Evolutionary conservation across 345 rosid genomes (phyloP), one percentile per base, ranked within the genome.

Genomic region (Eutrema japonicum): DNA sequence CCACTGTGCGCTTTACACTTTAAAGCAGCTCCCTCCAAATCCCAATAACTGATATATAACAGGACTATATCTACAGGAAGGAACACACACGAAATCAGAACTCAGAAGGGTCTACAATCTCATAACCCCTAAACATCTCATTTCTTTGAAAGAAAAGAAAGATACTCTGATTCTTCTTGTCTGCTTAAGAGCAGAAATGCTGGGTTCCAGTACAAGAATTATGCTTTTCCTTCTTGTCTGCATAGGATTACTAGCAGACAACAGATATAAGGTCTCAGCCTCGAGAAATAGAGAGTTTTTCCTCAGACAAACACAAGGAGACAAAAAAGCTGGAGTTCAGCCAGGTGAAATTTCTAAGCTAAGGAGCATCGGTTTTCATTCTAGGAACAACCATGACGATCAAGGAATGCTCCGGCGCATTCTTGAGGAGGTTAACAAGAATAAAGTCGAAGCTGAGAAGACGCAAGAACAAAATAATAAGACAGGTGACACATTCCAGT

Each of bases 1-100:
- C 91, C 88, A 79, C 79, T 76, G 37, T 82, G 85, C 87, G 61
- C 78, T 66, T 86, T 83, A 80, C 79, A 79, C 93, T 86, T 86
- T 85, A 83, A 76, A 80, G 73, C 22, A 16, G 16, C 70, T 70
- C 76, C 78, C 59, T 81, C 73, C 78, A 80, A 76, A 82, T 79
- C 82, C 85, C 82, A 75, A 67, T 65, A 66, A 74, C 78, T 56
- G 79, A 87, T 82, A 84, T 70, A 84, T 82, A 83, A 70, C 83
- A 78, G 30, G 74, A 76, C 70, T 79, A 70, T 76, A 74, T 81
- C 87, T 81, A 85, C 90, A 83, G 85, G 87, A 81, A 82, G 83
- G 76, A 75, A 68, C 83, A 78, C 68, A 77, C 76, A 72, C 12
- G 78, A 78, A 72, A 63, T 45, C 75, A 53, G n/a, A 76, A 45